Evolutionary conservation across 805 yeast genomes (phyloP).

Genomic region (Candida morakotiae): DNA sequence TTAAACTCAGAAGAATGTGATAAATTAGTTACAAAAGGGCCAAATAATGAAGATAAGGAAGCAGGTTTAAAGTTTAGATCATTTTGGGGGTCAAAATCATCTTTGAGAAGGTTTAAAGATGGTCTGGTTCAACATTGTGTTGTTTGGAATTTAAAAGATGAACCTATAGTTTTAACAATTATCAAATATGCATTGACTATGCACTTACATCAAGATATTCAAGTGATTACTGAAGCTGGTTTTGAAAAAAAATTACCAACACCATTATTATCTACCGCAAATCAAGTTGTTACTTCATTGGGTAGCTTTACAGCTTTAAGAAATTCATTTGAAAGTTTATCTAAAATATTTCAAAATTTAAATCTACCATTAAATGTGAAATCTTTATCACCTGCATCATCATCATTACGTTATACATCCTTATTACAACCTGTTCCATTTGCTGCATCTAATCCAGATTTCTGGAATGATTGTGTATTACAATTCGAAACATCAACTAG

Average conservation of each 20-base stretch:
- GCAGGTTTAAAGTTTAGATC: conserved; percentile 59
- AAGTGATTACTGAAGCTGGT: conserved; percentile 33
- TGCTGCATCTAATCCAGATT: conserved; percentile 70
- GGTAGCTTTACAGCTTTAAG: conserved; percentile 28
- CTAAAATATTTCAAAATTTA: conserved; percentile 44
- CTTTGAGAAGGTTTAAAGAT: conserved; percentile 88
- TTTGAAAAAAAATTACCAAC: conserved; percentile 54
- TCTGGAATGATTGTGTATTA: conserved; percentile 73
- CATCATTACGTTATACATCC: conserved; percentile 75
- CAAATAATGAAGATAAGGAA: conserved; percentile 56
- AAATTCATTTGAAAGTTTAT: conserved; percentile 46
- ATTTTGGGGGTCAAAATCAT: conserved; percentile 88
- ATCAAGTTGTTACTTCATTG: conserved; percentile 43
- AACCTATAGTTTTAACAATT: conserved; percentile 64
- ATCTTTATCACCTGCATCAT: conserved; percentile 67
- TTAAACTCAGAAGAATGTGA: conserved; percentile 73
- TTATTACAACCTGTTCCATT: conserved; percentile 77
- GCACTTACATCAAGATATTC: conserved; percentile 52
- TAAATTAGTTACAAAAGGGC: conserved; percentile 83
- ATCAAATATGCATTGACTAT: conserved; percentile 56
- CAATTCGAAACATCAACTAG: conserved; percentile 87
- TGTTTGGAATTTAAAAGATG: conserved; percentile 65
- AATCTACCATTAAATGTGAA: conserved; percentile 67
- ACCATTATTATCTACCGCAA: conserved; percentile 55
- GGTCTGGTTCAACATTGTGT: conserved; percentile 89